Conservation (phyloP, 108 stramenopile genomes). For the Skeletonema marinoi region DNA sequence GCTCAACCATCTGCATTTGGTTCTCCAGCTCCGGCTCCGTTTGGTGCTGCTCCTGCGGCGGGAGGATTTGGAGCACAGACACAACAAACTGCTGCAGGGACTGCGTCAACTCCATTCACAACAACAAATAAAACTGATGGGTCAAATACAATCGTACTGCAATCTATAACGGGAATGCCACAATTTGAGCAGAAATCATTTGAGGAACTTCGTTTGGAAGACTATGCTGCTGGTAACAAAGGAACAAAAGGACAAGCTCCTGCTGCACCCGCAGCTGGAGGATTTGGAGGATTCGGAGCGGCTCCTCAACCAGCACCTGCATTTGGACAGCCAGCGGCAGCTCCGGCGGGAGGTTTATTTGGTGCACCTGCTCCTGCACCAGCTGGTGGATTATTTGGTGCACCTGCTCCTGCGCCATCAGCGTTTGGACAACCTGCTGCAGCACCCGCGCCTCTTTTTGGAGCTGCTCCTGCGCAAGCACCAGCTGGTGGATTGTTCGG, state of each 20-base stretch:
- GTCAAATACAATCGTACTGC: constrained; percentile 65
- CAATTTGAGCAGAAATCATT: constrained; percentile 84
- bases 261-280: constrained; percentile 16
- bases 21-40: constrained; percentile 47
- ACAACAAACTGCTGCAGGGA: constrained; percentile 37
- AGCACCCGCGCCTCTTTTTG: constrained; percentile 55
- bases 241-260: constrained; percentile 49
- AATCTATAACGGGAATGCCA: constrained; percentile 88
- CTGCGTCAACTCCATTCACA: constrained; percentile 59
- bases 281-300: constrained; percentile 26
- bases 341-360: constrained; percentile 1
- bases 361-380: constrained; percentile 49
- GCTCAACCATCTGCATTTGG: constrained; percentile 57
- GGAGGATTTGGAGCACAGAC: constrained; percentile 13
- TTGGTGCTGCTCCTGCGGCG: constrained; percentile 31
- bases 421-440: constrained; percentile 58
- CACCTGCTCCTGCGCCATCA: constrained; percentile 49
- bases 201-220: constrained; percentile 93
- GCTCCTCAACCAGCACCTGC: constrained; percentile 29
- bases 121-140: constrained; percentile 68
- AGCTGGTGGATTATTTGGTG: constrained; percentile 67
- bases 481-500: constrained; percentile 66
- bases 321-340: constrained; percentile 43
- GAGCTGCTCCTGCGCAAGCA: constrained; percentile 27
- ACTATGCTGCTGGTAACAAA: constrained; percentile 84